Percentiles rank a stretch among this genome's conserved stretches.
phyloP scores from a whole-genome alignment of 805 yeast genomes.

The Clavispora santaluciae region DNA sequence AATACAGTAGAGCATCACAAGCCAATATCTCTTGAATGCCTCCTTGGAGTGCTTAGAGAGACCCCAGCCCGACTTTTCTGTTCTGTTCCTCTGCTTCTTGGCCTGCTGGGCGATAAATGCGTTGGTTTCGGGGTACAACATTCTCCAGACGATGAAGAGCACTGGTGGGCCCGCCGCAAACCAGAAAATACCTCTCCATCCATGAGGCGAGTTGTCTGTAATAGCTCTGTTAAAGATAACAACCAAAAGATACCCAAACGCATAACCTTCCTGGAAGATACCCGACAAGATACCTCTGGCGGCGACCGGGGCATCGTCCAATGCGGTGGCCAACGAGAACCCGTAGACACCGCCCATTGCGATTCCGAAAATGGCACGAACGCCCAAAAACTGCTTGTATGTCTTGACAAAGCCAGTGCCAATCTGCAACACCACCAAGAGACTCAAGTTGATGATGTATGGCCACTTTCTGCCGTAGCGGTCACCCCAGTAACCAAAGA shows the following conservation, averaged over 20 bases:
- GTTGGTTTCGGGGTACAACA: conserved; percentile 53
- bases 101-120: conserved; percentile 33
- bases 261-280: conserved; percentile 76
- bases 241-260: conserved; percentile 62
- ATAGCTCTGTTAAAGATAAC: conserved; percentile 64
- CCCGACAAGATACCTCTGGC: conserved; percentile 62
- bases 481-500: conserved; percentile 59
- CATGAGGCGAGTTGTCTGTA: conserved; percentile 39
- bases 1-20: conserved; percentile 51
- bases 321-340: conserved; percentile 58
- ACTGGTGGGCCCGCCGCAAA: conserved; percentile 67
- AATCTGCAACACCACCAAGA: conserved; percentile 51
- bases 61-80: not conserved
- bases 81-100: conserved; percentile 3
- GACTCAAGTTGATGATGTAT: conserved; percentile 39
- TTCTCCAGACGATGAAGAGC: conserved; percentile 54
- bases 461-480: conserved; percentile 61
- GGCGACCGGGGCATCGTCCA: conserved; percentile 56
- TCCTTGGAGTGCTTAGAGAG: conserved; percentile 9
- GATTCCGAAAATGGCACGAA: conserved; percentile 59
- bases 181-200: conserved; percentile 67
- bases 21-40: conserved; percentile 51
- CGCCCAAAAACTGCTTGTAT: conserved; percentile 54
- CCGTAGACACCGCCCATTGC: conserved; percentile 73
- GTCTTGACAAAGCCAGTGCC: conserved; percentile 60